A percentile compares a stretch with the other conserved stretches of the same genome.
Conservation (phyloP, 2,329 filamentous ascomycete species). For the Acrodontium crateriforme region DNA sequence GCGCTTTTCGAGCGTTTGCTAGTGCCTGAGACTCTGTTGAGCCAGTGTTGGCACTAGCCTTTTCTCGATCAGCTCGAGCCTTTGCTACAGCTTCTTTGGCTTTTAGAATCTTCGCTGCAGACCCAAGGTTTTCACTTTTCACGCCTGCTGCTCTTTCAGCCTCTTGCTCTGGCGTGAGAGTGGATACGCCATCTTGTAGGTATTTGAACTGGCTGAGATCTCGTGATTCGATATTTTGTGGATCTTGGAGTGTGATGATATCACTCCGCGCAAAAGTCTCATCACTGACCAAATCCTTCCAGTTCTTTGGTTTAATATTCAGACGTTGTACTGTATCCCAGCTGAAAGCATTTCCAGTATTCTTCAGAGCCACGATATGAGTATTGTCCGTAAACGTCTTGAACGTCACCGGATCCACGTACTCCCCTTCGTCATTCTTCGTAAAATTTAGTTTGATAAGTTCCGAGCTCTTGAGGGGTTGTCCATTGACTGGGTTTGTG, state of each 20-base stretch:
- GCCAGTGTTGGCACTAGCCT: constrained; percentile 13
- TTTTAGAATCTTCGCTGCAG: constrained; percentile 67
- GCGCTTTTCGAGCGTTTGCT: constrained; percentile 43
- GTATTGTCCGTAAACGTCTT: constrained; percentile 98
- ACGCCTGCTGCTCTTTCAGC: constrained; percentile 49
- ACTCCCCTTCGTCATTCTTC: constrained; percentile 81
- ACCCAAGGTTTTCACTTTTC: constrained; percentile 68
- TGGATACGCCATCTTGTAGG: constrained; percentile 61
- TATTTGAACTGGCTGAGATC: constrained; percentile 84
- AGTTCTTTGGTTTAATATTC: constrained; percentile 95
- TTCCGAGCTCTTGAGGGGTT: constrained; percentile 64
- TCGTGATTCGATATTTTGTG: constrained; percentile 70
- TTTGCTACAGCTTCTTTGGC: constrained; percentile 91
- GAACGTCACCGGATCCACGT: constrained; percentile 92
- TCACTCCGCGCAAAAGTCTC: constrained; percentile 76
- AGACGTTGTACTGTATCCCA: constrained; percentile 91
- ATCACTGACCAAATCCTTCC: constrained; percentile 81
- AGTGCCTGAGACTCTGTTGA: constrained; percentile 29
- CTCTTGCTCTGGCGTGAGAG: constrained; percentile 55
- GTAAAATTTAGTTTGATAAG: constrained; percentile 84
- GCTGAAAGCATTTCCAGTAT: constrained; percentile 86
- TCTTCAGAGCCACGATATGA: constrained; percentile 77
- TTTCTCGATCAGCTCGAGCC: constrained; percentile 57
- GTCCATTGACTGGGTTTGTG: constrained; percentile 80
- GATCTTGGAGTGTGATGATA: constrained; percentile 92